These are phyloP conservation scores for Cytospora piceicola DNA, from an alignment of 2,329 filamentous ascomycete species.

Conservation along the genomic window DNA sequence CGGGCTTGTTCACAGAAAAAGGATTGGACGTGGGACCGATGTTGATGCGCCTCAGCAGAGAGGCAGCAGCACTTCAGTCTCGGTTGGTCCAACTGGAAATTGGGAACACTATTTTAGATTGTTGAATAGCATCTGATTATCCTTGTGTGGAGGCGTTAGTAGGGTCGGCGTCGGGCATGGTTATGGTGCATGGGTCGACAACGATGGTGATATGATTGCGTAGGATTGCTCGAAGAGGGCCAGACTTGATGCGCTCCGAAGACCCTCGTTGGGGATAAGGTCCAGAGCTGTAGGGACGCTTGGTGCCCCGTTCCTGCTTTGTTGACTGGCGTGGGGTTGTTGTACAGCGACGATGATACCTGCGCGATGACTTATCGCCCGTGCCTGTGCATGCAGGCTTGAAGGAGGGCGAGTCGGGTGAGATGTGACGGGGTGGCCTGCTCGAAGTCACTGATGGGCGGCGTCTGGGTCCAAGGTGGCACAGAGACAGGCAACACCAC, in stretches of 20 bases:
- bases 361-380: slow-evolving; percentile 3
- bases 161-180: slow-evolving; percentile 34
- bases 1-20: slow-evolving; percentile 7
- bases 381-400: slow-evolving; percentile 10
- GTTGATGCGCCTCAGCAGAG: slow-evolving; percentile 24
- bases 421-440: slow-evolving; percentile 12
- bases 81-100: slow-evolving; percentile 33
- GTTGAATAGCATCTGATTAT: slow-evolving; percentile 49
- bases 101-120: slow-evolving; percentile 45
- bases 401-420: slow-evolving; percentile 9
- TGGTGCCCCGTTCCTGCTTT: slow-evolving; percentile 8
- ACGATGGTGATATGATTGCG: slow-evolving; percentile 29
- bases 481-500: not conserved
- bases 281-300: slow-evolving; percentile 18
- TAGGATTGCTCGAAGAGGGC: slow-evolving; percentile 27
- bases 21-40: slow-evolving; percentile 12
- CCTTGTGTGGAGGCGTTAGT: slow-evolving; percentile 39
- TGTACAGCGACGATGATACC: not conserved
- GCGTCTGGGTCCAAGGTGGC: not conserved
- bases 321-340: slow-evolving; percentile 4
- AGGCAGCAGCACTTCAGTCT: slow-evolving; percentile 32
- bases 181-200: slow-evolving; percentile 27
- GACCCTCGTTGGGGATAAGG: slow-evolving; percentile 12
- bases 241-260: slow-evolving; percentile 5
- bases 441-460: not conserved